These are phyloP conservation scores for Pythium myriotylum DNA, from an alignment of 352 stramenopile species.

Conservation along the genomic window DNA sequence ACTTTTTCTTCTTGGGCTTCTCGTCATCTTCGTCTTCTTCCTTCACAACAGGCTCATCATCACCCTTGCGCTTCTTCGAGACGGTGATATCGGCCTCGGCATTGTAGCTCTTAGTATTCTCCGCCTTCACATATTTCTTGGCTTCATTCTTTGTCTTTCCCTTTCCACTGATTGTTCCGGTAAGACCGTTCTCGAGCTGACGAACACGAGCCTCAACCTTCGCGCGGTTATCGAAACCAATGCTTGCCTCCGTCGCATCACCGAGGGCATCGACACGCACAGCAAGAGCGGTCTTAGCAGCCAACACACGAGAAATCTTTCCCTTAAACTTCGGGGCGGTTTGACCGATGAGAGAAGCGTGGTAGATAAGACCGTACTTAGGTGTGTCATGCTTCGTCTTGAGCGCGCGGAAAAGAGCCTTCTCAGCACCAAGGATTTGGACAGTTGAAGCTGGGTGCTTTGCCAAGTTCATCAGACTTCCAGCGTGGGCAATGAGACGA, in stretches of 20 bases:
- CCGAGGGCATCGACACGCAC: constrained; percentile 99
- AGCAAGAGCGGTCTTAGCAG: constrained; percentile 98
- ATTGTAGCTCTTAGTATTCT: constrained; percentile 91
- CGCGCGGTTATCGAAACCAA: constrained; percentile 96
- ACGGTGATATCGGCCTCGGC: constrained; percentile 95
- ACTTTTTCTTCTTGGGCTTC: constrained; percentile 44
- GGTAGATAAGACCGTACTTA: constrained; percentile 99
- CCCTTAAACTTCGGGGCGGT: constrained; percentile 99
- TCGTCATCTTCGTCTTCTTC: constrained; percentile 57
- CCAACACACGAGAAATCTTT: constrained; percentile 98
- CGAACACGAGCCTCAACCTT: constrained; percentile 98
- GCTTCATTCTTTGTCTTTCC: constrained; percentile 90
- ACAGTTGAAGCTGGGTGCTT: constrained; percentile 99
- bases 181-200: constrained; percentile 96
- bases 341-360: constrained; percentile 99
- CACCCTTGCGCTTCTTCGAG: constrained; percentile 85
- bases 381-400: constrained; percentile 99
- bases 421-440: constrained; percentile 99
- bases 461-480: constrained; percentile 98
- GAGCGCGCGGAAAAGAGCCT: constrained; percentile 99
- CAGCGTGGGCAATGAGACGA: constrained; percentile 99
- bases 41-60: constrained; percentile 62
- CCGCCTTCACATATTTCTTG: constrained; percentile 91
- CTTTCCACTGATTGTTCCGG: constrained; percentile 82
- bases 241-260: constrained; percentile 94